Evolutionary conservation across 2,329 filamentous ascomycete species (phyloP), one percentile per base, ranked within the genome.

Genomic region (Phoma herbarum): DNA sequence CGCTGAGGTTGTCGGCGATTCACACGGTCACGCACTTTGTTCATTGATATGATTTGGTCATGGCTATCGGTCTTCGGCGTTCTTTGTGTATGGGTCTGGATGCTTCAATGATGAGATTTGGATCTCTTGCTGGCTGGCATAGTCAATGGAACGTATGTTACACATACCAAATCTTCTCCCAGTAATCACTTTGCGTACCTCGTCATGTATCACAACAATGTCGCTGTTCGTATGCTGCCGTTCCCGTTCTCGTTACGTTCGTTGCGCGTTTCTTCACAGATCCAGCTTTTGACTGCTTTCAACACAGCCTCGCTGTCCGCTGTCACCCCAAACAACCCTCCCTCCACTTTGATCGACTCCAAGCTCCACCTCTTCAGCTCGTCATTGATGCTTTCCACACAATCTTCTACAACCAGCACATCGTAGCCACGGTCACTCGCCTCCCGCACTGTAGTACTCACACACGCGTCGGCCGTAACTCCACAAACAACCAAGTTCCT

Each of bases 371-470:
- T 67, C 60, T 73, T 71, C 57, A 73, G 47, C 46, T 69, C 72
- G 1, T 71, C 67, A 47, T 57, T 70, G 47, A 71, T 59, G 48
- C 67, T 72, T 62, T 70, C 71, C 3, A 74, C 72, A n/a, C 78
- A 82, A 64, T 86, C 83, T 29, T 82, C 79, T 3, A 86, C 66
- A 1, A 86, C 64, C 12, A 84, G 65, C 58, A 83, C 84, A 66
- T 86, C 84, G 57, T 83, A 85, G 0, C 83, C 83, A 6, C 82
- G 78, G 72, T 86, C 84, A 59, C 81, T 85, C 11, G 83, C 84
- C 68, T 86, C 84, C 20, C 83, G 76, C 71, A 86, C 83, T 5
- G 83, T 86, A 9, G 78, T 84, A 23, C 80, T 82, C 3, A 86
- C 83, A 63, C 82, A 85, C 12, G 84, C 83, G 69, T 86, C 84